Percentiles rank a stretch among this genome's conserved stretches.
These are phyloP conservation scores for Myxozyma sirexii DNA, from an alignment of 805 yeast species.

Conservation along the genomic window DNA sequence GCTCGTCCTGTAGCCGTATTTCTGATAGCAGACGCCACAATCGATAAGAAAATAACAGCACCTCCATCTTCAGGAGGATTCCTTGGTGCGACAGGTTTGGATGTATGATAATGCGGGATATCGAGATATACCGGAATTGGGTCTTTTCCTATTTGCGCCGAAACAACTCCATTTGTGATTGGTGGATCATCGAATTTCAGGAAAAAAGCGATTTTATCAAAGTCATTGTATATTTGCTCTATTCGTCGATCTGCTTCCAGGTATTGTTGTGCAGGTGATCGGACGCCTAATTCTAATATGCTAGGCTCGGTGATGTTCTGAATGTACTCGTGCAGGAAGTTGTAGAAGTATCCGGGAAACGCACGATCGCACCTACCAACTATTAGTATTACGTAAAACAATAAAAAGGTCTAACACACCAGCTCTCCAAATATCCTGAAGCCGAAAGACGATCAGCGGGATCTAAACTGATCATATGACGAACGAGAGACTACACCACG, in stretches of 20 bases:
- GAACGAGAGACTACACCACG: constrained; percentile 47
- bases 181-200: constrained; percentile 43
- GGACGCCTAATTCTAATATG: constrained; percentile 26
- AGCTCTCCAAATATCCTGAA: constrained; percentile 54
- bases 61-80: constrained; percentile 42
- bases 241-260: constrained; percentile 60
- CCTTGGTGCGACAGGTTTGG: constrained; percentile 14
- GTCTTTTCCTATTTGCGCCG: constrained; percentile 7
- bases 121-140: constrained; percentile 35
- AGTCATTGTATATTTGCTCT: constrained; percentile 60
- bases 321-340: constrained; percentile 70
- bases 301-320: constrained; percentile 44
- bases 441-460: constrained; percentile 66
- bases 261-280: constrained; percentile 37
- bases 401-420: constrained; percentile 61
- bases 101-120: constrained; percentile 33
- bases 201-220: constrained; percentile 52
- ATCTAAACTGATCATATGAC: constrained; percentile 63
- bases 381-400: constrained; percentile 10
- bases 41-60: constrained; percentile 59
- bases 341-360: constrained; percentile 37
- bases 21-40: constrained; percentile 62
- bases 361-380: constrained; percentile 22
- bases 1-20: constrained; percentile 62
- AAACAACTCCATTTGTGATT: neutral